Base-by-base conservation (phyloP, 2,329 filamentous ascomycete species). In the Cercospora canescens region DNA sequence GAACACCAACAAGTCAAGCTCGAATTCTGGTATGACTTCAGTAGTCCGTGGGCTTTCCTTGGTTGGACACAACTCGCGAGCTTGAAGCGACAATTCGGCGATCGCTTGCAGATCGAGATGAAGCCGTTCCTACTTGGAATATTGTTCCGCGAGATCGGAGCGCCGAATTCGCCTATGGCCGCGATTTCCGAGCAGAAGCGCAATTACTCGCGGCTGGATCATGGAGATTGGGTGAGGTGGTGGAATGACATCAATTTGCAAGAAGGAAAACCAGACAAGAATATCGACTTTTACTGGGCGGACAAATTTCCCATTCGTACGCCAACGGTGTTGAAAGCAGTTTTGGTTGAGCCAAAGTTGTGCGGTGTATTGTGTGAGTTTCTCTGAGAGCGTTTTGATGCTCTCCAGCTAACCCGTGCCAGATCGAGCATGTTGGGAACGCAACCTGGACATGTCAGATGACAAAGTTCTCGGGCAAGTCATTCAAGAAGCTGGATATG, bases 1-100 rank as follows among this genome's bases (percentile, higher is more conserved):
- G 11, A 50, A 4, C 59, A 54, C 6, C 39, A 62, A 21, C 64
- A 72, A 50, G 64, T 72, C 12, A 72, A 68, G 56, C 52, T 72
- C 12, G 69, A 72, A 58, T 72, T 72, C 57, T 72, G 67, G 67
- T 70, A 70, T 50, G 70, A 72, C 32, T 72, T 72, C 57, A 66
- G 62, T 26, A 68, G 65, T 60, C 70, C 70, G 0, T 72, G 70
- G 70, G 69, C 67, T 0, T 72, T 67, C 50, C 59, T 72, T 6
- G 70, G 69, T 3, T 70, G 67, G 69, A 72, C 70, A 32, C 70
- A 71, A 50, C 62, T 72, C 2, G 60, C 21, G 5, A 64, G 64
- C 14, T 37, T 72, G 12, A 58, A 68, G 48, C 34, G 69, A 37
- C 52, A 66, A 6, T 72, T 72, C 50, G 69, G 69, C 2, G 18